Conservation (phyloP, 176 grass and related monocot genomes). For the Microstegium vimineum region DNA sequence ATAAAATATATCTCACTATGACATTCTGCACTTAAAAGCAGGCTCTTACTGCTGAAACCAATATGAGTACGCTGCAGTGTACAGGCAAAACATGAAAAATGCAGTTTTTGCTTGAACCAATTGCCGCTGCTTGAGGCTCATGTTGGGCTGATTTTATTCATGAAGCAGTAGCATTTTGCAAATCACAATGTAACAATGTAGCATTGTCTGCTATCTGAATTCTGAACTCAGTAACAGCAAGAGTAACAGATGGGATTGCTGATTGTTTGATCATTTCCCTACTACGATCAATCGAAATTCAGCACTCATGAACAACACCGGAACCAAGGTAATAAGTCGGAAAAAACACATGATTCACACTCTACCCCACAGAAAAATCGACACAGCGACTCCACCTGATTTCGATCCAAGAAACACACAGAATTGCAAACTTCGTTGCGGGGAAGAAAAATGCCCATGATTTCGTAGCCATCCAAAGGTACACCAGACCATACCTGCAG, state of each 20-base stretch:
- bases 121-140: conserved; percentile 4
- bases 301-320: not conserved
- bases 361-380: not conserved
- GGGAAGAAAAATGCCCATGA: not conserved
- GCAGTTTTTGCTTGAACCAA: conserved; percentile 20
- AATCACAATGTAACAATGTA: not conserved
- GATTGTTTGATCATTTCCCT: not conserved
- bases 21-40: not conserved
- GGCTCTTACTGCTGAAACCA: not conserved
- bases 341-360: not conserved
- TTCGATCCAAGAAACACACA: not conserved
- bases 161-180: not conserved
- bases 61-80: not conserved
- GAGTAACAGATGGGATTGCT: not conserved
- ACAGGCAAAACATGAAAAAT: not conserved
- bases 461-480: not conserved
- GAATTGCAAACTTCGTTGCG: not conserved
- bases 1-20: not conserved
- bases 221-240: not conserved
- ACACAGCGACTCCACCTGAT: not conserved
- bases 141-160: not conserved
- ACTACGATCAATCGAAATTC: not conserved
- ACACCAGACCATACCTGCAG: conserved; percentile 30
- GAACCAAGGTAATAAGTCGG: not conserved
- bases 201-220: not conserved